Evolutionary conservation across 2,329 filamentous ascomycete species (phyloP).

Genomic region (Xylaria sp.): DNA sequence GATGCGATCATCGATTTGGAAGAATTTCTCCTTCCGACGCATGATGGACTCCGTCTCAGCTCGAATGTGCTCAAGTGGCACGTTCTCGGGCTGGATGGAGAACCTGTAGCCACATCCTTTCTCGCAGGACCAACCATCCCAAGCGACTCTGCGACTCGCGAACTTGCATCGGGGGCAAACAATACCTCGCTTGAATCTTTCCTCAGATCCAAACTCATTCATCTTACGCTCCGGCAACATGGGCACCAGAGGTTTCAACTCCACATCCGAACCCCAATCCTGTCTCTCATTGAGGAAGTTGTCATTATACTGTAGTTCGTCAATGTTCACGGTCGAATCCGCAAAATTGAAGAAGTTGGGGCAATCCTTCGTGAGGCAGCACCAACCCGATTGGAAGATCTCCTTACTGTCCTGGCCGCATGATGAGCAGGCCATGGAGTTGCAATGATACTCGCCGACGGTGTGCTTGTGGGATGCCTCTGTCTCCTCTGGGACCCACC

Average conservation of each 20-base stretch:
- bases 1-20: conserved; percentile 2
- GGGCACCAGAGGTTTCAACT: conserved; percentile 35
- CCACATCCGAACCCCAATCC: conserved; percentile 34
- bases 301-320: conserved; percentile 45
- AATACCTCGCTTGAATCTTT: conserved; percentile 55
- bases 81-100: conserved; percentile 24
- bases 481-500: conserved; percentile 48
- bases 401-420: conserved; percentile 39
- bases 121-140: conserved; percentile 58
- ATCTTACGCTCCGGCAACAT: conserved; percentile 1
- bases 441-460: conserved; percentile 31
- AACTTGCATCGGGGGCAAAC: conserved; percentile 60
- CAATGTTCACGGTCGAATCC: conserved; percentile 20
- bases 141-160: conserved; percentile 56
- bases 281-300: conserved; percentile 53
- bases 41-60: conserved; percentile 11
- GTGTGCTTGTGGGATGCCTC: conserved; percentile 26
- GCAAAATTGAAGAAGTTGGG: conserved; percentile 42
- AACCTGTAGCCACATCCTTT: conserved; percentile 45
- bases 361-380: conserved; percentile 39
- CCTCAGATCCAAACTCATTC: conserved; percentile 40
- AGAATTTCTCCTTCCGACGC: conserved; percentile 2
- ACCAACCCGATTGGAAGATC: conserved; percentile 33
- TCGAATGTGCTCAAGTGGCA: conserved; percentile 21
- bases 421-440: conserved; percentile 32